Conservation (phyloP, 139 green algal species). For the Coelastrella sp. region DNA sequence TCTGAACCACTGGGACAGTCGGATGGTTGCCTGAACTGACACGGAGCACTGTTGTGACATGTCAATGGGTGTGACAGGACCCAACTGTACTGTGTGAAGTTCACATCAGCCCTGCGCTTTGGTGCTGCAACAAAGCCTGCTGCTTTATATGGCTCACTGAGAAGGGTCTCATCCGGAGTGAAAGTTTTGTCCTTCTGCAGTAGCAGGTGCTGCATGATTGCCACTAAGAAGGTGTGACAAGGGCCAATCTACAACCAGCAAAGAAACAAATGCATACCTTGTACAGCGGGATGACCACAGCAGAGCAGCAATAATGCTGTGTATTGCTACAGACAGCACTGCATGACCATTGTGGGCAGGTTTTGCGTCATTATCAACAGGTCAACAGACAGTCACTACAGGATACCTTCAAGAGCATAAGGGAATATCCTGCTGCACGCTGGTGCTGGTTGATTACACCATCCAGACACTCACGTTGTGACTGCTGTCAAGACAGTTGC, state of each 20-base stretch:
- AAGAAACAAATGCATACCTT: background rate
- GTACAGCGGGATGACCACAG: no score
- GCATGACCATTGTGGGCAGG: no score
- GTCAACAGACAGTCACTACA: background rate
- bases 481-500: slow-evolving; percentile 94
- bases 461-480: slow-evolving; percentile 71
- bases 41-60: slow-evolving; percentile 62
- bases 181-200: slow-evolving; percentile 27
- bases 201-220: slow-evolving; percentile 44
- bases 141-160: slow-evolving; percentile 30
- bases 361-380: background rate
- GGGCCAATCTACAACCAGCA: background rate
- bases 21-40: background rate
- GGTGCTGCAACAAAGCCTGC: slow-evolving; percentile 54
- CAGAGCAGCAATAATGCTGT: no score
- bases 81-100: slow-evolving; percentile 70
- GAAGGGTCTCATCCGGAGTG: slow-evolving; percentile 33
- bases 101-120: slow-evolving; percentile 59
- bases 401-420: no score
- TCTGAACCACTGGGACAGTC: slow-evolving; percentile 17
- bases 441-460: no score
- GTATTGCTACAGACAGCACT: no score
- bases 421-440: no score
- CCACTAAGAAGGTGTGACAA: slow-evolving; percentile 36
- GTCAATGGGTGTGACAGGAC: slow-evolving; percentile 64